Conservation (phyloP, 164 flowering plant species). For the Vitis rotundifolia region DNA sequence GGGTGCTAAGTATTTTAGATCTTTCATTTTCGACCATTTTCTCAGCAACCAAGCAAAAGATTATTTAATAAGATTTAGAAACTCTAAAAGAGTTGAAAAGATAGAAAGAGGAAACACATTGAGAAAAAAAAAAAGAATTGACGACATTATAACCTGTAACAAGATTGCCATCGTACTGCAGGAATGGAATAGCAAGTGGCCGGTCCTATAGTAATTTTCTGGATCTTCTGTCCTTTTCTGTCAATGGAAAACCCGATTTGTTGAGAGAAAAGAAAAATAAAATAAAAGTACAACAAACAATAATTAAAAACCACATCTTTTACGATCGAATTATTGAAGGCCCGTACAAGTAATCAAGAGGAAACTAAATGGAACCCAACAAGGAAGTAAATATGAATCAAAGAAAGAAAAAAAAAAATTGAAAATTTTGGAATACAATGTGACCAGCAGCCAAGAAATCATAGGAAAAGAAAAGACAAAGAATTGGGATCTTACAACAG, state of each 20-base stretch:
- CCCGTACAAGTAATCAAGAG: too few species aligned
- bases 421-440: background rate
- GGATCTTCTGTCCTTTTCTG: conserved; percentile 41
- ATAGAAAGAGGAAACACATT: background rate
- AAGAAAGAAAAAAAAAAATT: too few species aligned
- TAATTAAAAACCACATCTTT: background rate
- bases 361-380: too few species aligned
- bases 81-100: background rate
- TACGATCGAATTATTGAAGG: too few species aligned
- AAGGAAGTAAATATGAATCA: too few species aligned
- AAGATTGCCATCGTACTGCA: conserved; percentile 42
- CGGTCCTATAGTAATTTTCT: conserved; percentile 31
- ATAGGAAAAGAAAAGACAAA: background rate
- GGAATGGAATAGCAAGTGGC: conserved; percentile 32
- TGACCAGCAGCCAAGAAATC: background rate
- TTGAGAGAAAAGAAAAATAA: background rate
- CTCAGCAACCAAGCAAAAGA: background rate
- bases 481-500: too few species aligned
- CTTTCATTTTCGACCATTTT: too few species aligned
- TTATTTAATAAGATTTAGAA: background rate
- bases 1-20: background rate
- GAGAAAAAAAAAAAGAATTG: background rate
- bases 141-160: conserved; percentile 30
- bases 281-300: background rate
- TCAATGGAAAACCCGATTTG: background rate